A percentile compares a stretch with the other conserved stretches of the same genome.
phyloP scores from a whole-genome alignment of 2,329 filamentous ascomycete genomes.

The Cryphonectria naterciae region DNA sequence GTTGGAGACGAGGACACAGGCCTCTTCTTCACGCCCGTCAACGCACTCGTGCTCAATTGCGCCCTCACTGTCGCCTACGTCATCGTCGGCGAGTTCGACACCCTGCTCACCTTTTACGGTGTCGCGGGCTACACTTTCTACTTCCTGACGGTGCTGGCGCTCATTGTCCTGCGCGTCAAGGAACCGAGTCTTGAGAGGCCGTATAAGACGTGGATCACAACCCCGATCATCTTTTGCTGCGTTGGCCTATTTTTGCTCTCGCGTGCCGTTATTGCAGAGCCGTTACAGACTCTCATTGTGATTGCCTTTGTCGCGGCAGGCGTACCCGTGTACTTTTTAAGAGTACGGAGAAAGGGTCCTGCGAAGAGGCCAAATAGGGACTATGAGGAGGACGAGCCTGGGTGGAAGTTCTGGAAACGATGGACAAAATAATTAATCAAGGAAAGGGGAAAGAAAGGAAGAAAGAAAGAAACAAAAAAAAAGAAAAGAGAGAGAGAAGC shows the following conservation, averaged over 20 bases:
- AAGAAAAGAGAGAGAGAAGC: not conserved
- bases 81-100: conserved; percentile 84
- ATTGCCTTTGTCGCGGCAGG: conserved; percentile 82
- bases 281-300: conserved; percentile 86
- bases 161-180: conserved; percentile 85
- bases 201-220: conserved; percentile 95
- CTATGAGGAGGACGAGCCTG: conserved; percentile 42
- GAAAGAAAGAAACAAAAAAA: not conserved
- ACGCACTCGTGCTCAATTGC: conserved; percentile 84
- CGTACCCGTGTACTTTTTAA: conserved; percentile 86
- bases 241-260: conserved; percentile 91
- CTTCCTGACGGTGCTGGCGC: conserved; percentile 89
- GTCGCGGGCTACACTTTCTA: conserved; percentile 98
- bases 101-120: conserved; percentile 94
- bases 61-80: conserved; percentile 77
- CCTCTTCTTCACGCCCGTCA: conserved; percentile 92
- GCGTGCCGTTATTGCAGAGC: conserved; percentile 87
- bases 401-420: conserved; percentile 66
- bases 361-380: conserved; percentile 45
- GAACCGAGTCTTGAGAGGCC: conserved; percentile 88
- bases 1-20: conserved; percentile 78
- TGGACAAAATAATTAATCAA: conserved; percentile 33
- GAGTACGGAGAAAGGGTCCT: conserved; percentile 68
- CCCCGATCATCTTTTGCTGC: conserved; percentile 97
- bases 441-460: not conserved